Base-by-base conservation (phyloP, 163 green algal species). In the Prototheca wickerhamii region DNA sequence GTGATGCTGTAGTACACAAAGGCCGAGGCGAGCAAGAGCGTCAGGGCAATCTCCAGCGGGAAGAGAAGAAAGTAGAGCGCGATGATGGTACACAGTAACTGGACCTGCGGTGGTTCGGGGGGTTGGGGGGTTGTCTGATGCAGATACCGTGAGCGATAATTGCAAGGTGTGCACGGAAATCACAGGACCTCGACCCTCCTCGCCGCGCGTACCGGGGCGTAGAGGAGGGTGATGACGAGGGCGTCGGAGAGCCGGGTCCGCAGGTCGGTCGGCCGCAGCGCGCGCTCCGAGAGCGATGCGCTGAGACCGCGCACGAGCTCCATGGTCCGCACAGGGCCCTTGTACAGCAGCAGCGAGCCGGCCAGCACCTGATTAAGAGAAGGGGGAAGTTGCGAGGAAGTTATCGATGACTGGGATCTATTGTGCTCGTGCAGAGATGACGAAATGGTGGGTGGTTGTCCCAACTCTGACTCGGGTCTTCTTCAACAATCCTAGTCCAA, bases 1-100 rank as follows among this genome's bases (percentile, higher is more conserved):
- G 84, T 88, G 34, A 78, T 55, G 1, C 49, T 58, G 55, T 89
- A 94, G 75, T 93, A 93, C 0, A 84, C 51, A 28, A 76, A 61
- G 54, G 87, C 50, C 15, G 70, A 59, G 8, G 65, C 79, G 7
- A 67, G 50, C 82, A 84, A 84, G 20, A 84, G 34, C 1, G 56
- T 52, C 0, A 53, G 25, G 4, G 80, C 79, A 29, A 68, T 61
- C 2, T 35, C 28, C 23, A 63, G 17, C 2, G 85, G 87, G 54
- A 91, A 60, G 18, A 88, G 55, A 26, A 79, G 65, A 58, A 89
- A 90, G 35, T 63, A 75, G 15, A 86, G 32, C 1, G 20, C 52
- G 30, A 44, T 46, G 17, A 42, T 42, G 23, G 52, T 52, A 23
- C 2, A 35, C 30, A 61, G 56, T 8, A 64, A 5, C 42, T 68